Conservation (phyloP, 2,329 filamentous ascomycete species). For the Phaeosphaeriaceae sp. region DNA sequence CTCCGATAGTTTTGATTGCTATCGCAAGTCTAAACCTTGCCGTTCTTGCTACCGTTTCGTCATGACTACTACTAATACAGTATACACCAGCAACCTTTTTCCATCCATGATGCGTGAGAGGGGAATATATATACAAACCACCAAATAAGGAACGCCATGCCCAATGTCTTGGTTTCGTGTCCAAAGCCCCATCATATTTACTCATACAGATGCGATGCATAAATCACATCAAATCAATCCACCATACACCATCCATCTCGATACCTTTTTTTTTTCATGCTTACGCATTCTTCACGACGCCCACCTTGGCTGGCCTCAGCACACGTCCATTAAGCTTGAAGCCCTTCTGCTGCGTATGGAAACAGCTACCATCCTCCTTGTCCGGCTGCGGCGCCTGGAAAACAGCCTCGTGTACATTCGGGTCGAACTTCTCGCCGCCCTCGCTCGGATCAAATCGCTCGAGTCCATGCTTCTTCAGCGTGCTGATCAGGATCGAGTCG, state of each 20-base stretch:
- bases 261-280: slow-evolving; percentile 6
- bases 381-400: slow-evolving; percentile 89
- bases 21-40: slow-evolving; percentile 6
- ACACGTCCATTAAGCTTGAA: slow-evolving; percentile 92
- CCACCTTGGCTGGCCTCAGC: slow-evolving; percentile 91
- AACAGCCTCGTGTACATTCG: slow-evolving; percentile 94
- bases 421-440: slow-evolving; percentile 86
- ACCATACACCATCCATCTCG: no score
- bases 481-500: slow-evolving; percentile 83
- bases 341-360: slow-evolving; percentile 93
- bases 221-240: background rate
- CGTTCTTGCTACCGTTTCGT: slow-evolving; percentile 10
- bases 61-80: slow-evolving; percentile 31
- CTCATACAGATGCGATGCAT: slow-evolving; percentile 27
- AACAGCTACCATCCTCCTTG: slow-evolving; percentile 89
- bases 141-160: background rate
- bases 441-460: slow-evolving; percentile 81
- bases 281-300: slow-evolving; percentile 86
- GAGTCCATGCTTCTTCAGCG: slow-evolving; percentile 91
- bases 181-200: slow-evolving; percentile 13
- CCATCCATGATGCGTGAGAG: slow-evolving; percentile 29
- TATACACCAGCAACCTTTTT: slow-evolving; percentile 19
- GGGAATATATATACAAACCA: slow-evolving; percentile 40
- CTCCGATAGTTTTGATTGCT: slow-evolving; percentile 10
- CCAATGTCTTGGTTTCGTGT: background rate